Evolutionary conservation across 2,329 filamentous ascomycete genomes (phyloP), one percentile per base, ranked within the genome.

Genomic region (Fusarium sulawesiense): DNA sequence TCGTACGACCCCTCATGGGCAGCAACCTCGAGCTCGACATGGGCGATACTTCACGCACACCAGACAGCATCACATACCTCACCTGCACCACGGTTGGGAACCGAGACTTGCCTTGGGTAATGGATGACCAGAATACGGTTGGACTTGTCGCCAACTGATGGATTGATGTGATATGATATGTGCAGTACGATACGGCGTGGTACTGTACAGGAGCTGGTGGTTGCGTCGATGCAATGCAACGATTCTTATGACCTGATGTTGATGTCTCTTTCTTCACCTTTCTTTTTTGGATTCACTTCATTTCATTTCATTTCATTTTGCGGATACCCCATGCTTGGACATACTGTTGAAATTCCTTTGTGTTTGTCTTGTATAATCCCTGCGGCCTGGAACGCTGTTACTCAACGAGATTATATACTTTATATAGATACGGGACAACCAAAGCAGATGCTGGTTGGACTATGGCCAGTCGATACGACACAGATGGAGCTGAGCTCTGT

Each of bases 21-120:
- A 96, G 93, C 76, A 92, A 90, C 55, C 85, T 98, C 14, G 93
- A 97, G 80, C 85, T 97, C 49, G 93, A 97, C 77, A 79, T 93
- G 56, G 77, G 76, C 51, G 79, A 80, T 41, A 76, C 77, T n/a
- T 78, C 79, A 29, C 76, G 80, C 74, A 79, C 74, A 68, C 83
- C 77, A 8, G 83, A 82, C 18, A 78, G 79, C 45, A 80, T 87
- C 53, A 78, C 80, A 14, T 87, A 87, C 68, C 78, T 87, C 60
- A 87, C 85, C 11, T 87, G 85, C 75, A 85, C 82, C 40, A 79
- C 77, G 16, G 80, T 87, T 7, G 77, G 78, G 51, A 84, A 84
- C 69, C 76, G 83, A 57, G 85, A 87, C 72, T 72, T 87, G 58
- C 85, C 85, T 20, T 87, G 85, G 85, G 73, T 79, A 34, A 76